Percentiles rank a stretch among this genome's conserved stretches.
Conservation (phyloP, 192 early-diverging fungal genomes). For the Backusella liffmaniae region DNA sequence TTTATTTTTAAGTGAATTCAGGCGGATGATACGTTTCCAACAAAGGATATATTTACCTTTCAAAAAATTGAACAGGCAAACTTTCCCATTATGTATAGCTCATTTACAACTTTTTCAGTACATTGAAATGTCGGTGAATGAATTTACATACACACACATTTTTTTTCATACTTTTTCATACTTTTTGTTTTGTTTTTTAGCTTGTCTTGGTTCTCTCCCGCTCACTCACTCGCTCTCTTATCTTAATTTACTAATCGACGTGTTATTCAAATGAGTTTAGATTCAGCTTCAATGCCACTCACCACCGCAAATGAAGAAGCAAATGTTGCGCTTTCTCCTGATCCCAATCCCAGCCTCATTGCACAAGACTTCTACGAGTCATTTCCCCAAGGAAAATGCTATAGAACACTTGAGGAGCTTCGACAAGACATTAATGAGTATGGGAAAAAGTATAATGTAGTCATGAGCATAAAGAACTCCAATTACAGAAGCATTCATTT, state of each 20-base stretch:
- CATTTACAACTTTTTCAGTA: too few relatives aligned
- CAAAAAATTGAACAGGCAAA: too few relatives aligned
- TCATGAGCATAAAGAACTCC: background rate
- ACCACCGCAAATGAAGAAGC: background rate
- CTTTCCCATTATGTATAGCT: too few relatives aligned
- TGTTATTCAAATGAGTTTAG: background rate
- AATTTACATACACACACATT: background rate
- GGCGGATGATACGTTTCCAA: too few relatives aligned
- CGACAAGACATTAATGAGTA: background rate
- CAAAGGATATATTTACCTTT: too few relatives aligned
- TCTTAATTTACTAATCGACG: background rate
- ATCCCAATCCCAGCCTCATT: background rate
- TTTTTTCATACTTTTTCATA: background rate
- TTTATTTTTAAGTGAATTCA: too few relatives aligned
- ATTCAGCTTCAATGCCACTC: background rate
- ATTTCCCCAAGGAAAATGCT: background rate
- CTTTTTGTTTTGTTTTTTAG: background rate
- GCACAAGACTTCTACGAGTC: background rate
- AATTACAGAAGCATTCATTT: conserved; percentile 1
- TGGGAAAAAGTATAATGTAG: background rate
- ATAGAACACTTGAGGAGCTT: background rate
- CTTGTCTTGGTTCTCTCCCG: background rate
- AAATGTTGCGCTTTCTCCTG: background rate
- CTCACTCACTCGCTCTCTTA: background rate
- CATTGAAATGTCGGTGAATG: too few relatives aligned